Evolutionary conservation across 108 stramenopile genomes (phyloP), one percentile per base, ranked within the genome.

Genomic region (Nitzschia sp.): DNA sequence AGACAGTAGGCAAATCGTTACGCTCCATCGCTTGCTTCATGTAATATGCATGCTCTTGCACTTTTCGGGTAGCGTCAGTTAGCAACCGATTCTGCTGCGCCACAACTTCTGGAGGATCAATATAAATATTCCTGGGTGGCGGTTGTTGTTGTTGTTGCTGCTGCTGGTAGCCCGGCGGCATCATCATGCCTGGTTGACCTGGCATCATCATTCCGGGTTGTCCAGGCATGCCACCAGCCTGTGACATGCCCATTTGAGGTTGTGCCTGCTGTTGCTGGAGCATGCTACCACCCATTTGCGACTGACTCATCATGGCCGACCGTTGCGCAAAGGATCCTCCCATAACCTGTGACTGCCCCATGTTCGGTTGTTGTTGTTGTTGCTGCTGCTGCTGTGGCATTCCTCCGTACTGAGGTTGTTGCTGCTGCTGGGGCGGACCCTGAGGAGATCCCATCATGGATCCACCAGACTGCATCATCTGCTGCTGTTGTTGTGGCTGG

Each of bases 21-120:
- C 64, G 74, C 38, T 91, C 89, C 85, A 94, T 94, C 46, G 90
- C 85, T 47, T 84, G 87, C 38, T 86, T 77, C 93, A 94, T 94
- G 62, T 79, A 80, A 55, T 88, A 85, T 5, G 89, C 79, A 34
- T 86, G 79, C 51, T 94, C 90, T 35, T 86, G 80, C 0, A 94
- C 76, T 45, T 84, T 84, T 32, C 85, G 83, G 0, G 80, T 80
- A 34, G 90, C 81, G 28, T 77, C 84, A 23, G 74, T 81, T 25
- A 85, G 46, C 38, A 85, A 53, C 1, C 80, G 77, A 25, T 81
- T 72, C 64, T 85, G 84, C 38, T 78, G 70, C 5, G 83, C 83
- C 1, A 67, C 36, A n/a, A 74, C 72, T 26, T 66, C 78, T 47
- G 78, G 78, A 19, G 72, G 54, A 51, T 79, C 78, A 5, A 60